Evolutionary conservation across 139 green algal genomes (phyloP).

Genomic region (Auxenochlorella protothecoides): DNA sequence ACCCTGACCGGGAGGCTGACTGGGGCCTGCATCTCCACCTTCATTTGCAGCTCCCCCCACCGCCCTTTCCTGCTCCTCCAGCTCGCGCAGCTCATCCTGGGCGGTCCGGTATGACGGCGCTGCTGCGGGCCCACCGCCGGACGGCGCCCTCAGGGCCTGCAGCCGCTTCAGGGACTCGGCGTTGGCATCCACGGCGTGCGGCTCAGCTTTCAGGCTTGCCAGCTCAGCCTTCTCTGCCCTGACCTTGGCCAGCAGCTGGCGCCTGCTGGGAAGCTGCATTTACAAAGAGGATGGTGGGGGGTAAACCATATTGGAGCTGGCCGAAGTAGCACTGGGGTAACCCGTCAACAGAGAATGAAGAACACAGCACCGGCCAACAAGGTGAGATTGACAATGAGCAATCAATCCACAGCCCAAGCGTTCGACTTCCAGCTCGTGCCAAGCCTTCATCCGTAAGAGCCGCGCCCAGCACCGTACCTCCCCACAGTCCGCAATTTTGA

Average conservation of each 20-base stretch:
- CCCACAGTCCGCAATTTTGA: slow-evolving; percentile 44
- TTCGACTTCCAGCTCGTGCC: too few species aligned
- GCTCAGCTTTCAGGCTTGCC: slow-evolving; percentile 53
- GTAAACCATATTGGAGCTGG: too few species aligned
- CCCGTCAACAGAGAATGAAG: too few species aligned
- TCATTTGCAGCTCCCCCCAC: too few species aligned
- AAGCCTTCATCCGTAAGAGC: too few species aligned
- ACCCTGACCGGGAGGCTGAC: too few species aligned
- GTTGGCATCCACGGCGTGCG: slow-evolving; percentile 40
- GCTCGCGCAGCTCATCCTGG: slow-evolving; percentile 37
- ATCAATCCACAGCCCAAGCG: too few species aligned
- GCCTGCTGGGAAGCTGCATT: slow-evolving; percentile 50
- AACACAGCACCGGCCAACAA: too few species aligned
- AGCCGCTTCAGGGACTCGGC: slow-evolving; percentile 45
- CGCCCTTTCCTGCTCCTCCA: slow-evolving; percentile 9
- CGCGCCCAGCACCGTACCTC: slow-evolving; percentile 24
- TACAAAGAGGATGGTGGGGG: too few species aligned
- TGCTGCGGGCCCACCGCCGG: background rate
- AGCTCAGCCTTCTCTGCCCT: slow-evolving; percentile 33
- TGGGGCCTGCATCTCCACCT: too few species aligned
- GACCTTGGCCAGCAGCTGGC: slow-evolving; percentile 53
- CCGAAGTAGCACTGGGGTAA: too few species aligned
- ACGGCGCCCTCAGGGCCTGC: slow-evolving; percentile 20
- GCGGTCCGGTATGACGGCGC: slow-evolving; percentile 23
- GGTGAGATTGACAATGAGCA: too few species aligned